A percentile compares a stretch with the other conserved stretches of the same genome.
These are phyloP conservation scores for Xylariaceae sp. DNA, from an alignment of 2,329 filamentous ascomycete genomes.

Conservation along the genomic window DNA sequence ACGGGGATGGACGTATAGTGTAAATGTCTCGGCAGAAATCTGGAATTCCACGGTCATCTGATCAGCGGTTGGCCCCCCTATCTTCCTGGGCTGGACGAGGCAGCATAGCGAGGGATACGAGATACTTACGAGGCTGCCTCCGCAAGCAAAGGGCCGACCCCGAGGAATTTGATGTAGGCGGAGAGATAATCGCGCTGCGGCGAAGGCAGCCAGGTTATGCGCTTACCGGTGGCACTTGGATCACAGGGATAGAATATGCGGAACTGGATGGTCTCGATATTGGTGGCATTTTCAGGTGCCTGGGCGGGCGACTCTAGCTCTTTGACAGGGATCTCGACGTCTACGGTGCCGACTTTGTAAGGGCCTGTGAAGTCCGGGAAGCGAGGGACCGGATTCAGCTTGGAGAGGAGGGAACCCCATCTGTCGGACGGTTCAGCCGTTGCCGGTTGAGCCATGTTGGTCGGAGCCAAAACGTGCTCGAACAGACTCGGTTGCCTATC, in stretches of 20 bases:
- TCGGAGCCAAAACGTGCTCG: background rate
- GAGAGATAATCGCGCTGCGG: slow-evolving; percentile 71
- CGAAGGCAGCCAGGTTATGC: slow-evolving; percentile 70
- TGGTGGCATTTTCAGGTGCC: slow-evolving; percentile 48
- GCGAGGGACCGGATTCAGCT: slow-evolving; percentile 62
- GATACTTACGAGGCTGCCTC: slow-evolving; percentile 55
- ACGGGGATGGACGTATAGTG: slow-evolving; percentile 71
- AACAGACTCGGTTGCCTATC: background rate
- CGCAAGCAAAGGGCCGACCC: slow-evolving; percentile 55
- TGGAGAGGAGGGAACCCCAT: slow-evolving; percentile 47
- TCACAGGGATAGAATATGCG: slow-evolving; percentile 76
- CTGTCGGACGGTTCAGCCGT: slow-evolving; percentile 31
- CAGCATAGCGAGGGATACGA: slow-evolving; percentile 26
- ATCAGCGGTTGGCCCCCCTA: slow-evolving; percentile 4
- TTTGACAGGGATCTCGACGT: slow-evolving; percentile 71
- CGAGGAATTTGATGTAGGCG: slow-evolving; percentile 73
- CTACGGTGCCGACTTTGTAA: slow-evolving; percentile 73
- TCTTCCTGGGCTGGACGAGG: background rate
- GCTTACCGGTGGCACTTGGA: slow-evolving; percentile 48
- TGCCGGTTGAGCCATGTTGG: slow-evolving; percentile 24
- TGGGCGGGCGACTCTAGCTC: slow-evolving; percentile 53
- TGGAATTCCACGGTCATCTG: slow-evolving; percentile 30
- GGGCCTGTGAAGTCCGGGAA: slow-evolving; percentile 75
- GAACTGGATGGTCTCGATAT: slow-evolving; percentile 71
- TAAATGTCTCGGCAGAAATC: slow-evolving; percentile 65